Evolutionary conservation across 306 rosid species (phyloP).

Genomic region (Pterocarpus macrocarpus): DNA sequence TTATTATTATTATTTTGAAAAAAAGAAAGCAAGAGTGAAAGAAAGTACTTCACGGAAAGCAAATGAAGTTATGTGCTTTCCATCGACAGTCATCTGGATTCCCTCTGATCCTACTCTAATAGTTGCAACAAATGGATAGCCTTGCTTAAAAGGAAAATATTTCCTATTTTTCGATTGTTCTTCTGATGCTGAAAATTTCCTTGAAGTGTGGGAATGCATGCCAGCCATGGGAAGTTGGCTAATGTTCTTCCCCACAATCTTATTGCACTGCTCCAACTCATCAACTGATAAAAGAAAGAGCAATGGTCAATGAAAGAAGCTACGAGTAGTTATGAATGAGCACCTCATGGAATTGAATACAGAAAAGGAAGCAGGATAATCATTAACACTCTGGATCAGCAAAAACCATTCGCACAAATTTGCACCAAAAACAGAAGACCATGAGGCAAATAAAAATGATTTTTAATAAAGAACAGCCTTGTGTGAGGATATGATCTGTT

Average conservation of each 20-base stretch:
- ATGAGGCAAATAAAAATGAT: neutral
- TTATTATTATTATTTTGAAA: neutral
- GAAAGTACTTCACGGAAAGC: conserved; percentile 85
- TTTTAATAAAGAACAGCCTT: conserved; percentile 22
- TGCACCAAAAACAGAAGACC: neutral
- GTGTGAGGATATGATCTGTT: conserved; percentile 26
- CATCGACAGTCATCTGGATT: conserved; percentile 99
- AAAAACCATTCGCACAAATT: conserved; percentile 25
- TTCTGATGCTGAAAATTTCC: conserved; percentile 56
- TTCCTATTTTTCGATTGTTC: conserved; percentile 66
- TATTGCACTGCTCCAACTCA: conserved; percentile 96
- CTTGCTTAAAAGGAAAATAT: conserved; percentile 93
- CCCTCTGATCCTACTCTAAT: conserved; percentile 96
- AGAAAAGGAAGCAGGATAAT: neutral
- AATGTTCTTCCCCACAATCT: conserved; percentile 79
- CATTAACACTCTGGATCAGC: conserved; percentile 21
- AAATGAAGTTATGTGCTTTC: conserved; percentile 93
- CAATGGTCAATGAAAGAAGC: conserved; percentile 33
- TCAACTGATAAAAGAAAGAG: conserved; percentile 74
- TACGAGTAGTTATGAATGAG: conserved; percentile 3
- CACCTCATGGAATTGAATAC: neutral
- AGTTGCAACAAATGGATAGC: conserved; percentile 97
- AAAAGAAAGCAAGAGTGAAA: conserved; percentile 22
- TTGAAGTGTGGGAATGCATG: conserved; percentile 63
- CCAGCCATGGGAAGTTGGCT: conserved; percentile 49